phyloP scores from a whole-genome alignment of 2,329 filamentous ascomycete genomes.

The Escovopsis sp. region DNA sequence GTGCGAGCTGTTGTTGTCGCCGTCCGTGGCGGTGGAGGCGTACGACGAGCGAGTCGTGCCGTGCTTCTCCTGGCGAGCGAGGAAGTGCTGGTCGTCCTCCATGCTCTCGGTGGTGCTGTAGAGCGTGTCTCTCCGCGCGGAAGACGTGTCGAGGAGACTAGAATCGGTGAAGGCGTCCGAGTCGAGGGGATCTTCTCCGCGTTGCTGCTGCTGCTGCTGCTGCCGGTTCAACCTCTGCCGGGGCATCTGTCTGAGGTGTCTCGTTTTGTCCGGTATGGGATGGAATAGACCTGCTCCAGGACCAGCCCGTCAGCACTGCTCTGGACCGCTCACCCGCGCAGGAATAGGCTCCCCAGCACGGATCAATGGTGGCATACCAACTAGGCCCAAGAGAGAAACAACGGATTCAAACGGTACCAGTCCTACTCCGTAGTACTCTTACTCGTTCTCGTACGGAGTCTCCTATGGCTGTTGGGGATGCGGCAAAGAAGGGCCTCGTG shows the following conservation, averaged over 20 bases:
- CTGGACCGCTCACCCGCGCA: too few relatives aligned
- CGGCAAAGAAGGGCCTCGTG: too few relatives aligned
- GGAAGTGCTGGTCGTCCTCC: constrained; percentile 4
- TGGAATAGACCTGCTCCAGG: too few relatives aligned
- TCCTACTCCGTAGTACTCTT: too few relatives aligned
- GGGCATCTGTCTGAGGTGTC: constrained; percentile 9
- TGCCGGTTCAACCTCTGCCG: constrained; percentile 12
- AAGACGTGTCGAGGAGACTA: constrained; percentile 23
- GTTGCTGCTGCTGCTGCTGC: constrained; percentile 11
- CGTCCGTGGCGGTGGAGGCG: constrained; percentile 4
- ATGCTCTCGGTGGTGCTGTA: constrained; percentile 2
- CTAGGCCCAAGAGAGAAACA: too few relatives aligned
- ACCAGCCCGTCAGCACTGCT: too few relatives aligned
- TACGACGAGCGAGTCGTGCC: not conserved
- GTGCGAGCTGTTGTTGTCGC: constrained; percentile 33
- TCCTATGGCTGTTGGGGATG: too few relatives aligned
- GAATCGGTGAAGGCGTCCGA: constrained; percentile 31
- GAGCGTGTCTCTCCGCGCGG: constrained; percentile 9
- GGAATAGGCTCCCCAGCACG: too few relatives aligned
- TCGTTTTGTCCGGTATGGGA: too few relatives aligned
- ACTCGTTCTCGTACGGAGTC: too few relatives aligned
- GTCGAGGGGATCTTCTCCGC: constrained; percentile 18
- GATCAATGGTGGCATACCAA: too few relatives aligned
- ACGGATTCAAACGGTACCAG: too few relatives aligned
- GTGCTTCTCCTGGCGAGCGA: constrained; percentile 1